Conservation (phyloP, 208 protist genomes). For the Acanthamoeba triangularis region DNA sequence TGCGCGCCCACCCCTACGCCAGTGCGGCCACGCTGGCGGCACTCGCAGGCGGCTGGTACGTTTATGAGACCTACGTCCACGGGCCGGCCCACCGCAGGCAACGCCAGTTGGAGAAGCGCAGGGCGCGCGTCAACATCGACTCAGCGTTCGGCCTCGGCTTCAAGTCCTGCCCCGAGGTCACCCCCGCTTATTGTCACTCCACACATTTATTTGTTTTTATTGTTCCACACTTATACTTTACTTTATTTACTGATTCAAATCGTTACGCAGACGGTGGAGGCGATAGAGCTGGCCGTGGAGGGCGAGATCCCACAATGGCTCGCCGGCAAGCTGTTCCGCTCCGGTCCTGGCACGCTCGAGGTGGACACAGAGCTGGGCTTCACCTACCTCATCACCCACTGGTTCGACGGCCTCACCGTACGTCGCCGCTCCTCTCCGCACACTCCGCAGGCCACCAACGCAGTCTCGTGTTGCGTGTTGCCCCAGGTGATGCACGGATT, state of each 20-base stretch:
- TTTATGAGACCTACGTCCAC: neutral
- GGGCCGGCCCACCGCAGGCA: neutral
- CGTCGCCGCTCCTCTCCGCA: neutral
- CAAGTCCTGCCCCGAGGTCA: slow-evolving; percentile 35
- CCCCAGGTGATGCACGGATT: slow-evolving; percentile 39
- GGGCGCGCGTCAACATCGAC: neutral
- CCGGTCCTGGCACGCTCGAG: slow-evolving; percentile 9
- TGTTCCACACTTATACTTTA: too few species aligned
- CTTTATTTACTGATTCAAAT: too few species aligned
- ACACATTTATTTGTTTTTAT: neutral
- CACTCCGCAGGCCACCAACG: neutral
- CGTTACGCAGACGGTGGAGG: neutral
- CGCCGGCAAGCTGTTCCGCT: neutral
- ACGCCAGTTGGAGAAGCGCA: neutral
- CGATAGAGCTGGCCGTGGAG: neutral
- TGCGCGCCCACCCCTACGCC: neutral
- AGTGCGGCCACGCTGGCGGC: neutral
- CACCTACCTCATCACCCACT: neutral
- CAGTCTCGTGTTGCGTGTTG: neutral
- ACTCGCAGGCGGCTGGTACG: neutral
- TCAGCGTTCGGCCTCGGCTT: slow-evolving; percentile 4
- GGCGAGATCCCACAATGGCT: slow-evolving; percentile 3
- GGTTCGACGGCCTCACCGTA: slow-evolving; percentile 45
- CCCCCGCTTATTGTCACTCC: neutral
- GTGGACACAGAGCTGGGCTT: neutral